Evolutionary conservation across 2,329 filamentous ascomycete species (phyloP), one percentile per base, ranked within the genome.

Genomic region (Penicillium hesseltinei): DNA sequence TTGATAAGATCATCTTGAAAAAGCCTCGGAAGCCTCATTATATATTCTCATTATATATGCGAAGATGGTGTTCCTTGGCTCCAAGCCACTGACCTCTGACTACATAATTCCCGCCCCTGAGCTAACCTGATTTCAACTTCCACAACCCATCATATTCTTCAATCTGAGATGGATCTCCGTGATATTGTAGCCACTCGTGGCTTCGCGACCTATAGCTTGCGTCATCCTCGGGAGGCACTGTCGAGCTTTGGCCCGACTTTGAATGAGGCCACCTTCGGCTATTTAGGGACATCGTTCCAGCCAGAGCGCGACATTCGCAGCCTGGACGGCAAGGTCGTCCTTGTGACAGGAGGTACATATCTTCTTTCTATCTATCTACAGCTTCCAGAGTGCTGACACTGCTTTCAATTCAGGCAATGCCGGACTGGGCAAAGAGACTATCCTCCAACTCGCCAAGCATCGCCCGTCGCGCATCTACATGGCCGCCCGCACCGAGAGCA

Each of bases 391-490:
- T 17, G 40, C 40, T 56, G 3, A 61, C 19, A 19, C 15, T 3
- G 50, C 21, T 6, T 29, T 44, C 25, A 21, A 31, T 17, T n/a
- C 46, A 78, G 78, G 79, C 29, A 81, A 80, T 60, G 64, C 70
- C 27, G 79, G 79, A 9, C 71, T 80, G 27, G 80, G 80, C 35
- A 75, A 75, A 66, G 76, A 80, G 62, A 78, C 79, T 8, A 68
- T 82, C 43, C 65, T 76, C 36, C 75, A 79, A 51, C 73, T 84
- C 43, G 78, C 78, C n/a, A 74, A 73, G 56, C 82, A 84, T 65
- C 67, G 73, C 8, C 82, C 83, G 2, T 71, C 73, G 0, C 78
- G 82, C 55, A 80, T 86, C 59, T 85, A 81, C 71, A 77, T 86
- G 57, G 81, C 77, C 15, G 81, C 81, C 2, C 79, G 82, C 45